Evolutionary conservation across 306 rosid genomes (phyloP), one percentile per base, ranked within the genome.

Genomic region (Quercus ilex): DNA sequence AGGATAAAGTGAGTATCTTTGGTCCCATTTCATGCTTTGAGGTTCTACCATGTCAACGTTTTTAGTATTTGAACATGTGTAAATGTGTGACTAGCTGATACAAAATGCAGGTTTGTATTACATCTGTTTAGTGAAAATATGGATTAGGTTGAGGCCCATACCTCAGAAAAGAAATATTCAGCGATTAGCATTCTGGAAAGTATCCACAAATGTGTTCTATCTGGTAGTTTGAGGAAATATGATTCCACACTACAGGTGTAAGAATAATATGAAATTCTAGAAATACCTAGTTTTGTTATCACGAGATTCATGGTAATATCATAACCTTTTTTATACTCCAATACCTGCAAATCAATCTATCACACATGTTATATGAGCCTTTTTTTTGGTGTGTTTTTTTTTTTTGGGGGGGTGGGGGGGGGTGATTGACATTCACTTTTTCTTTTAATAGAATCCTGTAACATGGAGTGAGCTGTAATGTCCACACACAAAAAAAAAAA

Each of bases 1-100:
- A 89, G 98, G 89, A 91, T 95, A 80, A 89, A 89, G 99, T 95
- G 85, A 91, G 85, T 74, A 79, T 75, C 77, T 74, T 62, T 3
- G 30, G 67, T 83, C 81, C 60, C 67, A 6, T 84, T 76, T 70
- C 79, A 41, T 73, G 79, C 53, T 81, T 82, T 53, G n/a, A 72
- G 55, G 46, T 41, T 55, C 31, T 68, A 74, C 35, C 43, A 49
- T 62, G 33, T 67, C 72, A 33, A 38, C 67, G 26, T 23, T 25
- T 75, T 33, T 23, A 9, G 64, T 58, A 74, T 77, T 74, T 74
- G 63, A 78, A 68, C 74, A 49, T 56, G 63, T 46, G 43, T 65
- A 59, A 65, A 70, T 67, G 71, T 33, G 46, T 17, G 59, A 63
- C 56, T 70, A 10, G 58, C 30, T 25, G 58, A 31, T 65, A 35